These are phyloP conservation scores for Aureobasidium sp. DNA, from an alignment of 2,329 filamentous ascomycete species.

Conservation along the genomic window DNA sequence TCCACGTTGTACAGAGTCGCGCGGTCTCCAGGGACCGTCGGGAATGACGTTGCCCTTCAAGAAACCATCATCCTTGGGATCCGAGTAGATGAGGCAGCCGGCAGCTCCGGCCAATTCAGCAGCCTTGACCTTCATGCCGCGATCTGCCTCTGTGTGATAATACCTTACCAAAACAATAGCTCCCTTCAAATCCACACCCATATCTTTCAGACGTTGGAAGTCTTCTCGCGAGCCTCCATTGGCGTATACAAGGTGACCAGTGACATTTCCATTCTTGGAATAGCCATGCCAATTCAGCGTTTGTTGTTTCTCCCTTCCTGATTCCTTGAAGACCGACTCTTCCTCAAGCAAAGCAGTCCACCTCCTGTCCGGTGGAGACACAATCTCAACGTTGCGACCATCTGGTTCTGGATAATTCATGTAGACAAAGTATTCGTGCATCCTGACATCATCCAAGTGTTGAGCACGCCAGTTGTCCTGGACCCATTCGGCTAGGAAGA, in stretches of 20 bases:
- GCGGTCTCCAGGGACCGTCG: constrained; percentile 70
- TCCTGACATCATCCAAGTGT: constrained; percentile 64
- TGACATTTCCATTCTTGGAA: constrained; percentile 78
- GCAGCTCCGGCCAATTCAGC: constrained; percentile 79
- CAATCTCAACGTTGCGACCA: constrained; percentile 73
- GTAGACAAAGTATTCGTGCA: constrained; percentile 70
- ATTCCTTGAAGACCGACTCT: constrained; percentile 57
- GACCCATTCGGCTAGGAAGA: constrained; percentile 76
- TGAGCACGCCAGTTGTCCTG: constrained; percentile 66
- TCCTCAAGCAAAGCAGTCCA: constrained; percentile 87
- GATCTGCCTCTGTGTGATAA: constrained; percentile 65
- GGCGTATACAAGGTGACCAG: constrained; percentile 79
- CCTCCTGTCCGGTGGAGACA: constrained; percentile 56
- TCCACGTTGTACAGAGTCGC: constrained; percentile 75
- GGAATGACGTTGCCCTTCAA: constrained; percentile 65
- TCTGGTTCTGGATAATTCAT: constrained; percentile 78
- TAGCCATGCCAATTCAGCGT: constrained; percentile 81
- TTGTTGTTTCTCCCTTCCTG: constrained; percentile 50
- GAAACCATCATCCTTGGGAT: constrained; percentile 80
- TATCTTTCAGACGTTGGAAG: constrained; percentile 64
- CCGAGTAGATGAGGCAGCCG: constrained; percentile 88
- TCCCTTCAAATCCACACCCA: constrained; percentile 65
- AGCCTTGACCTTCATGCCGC: constrained; percentile 77
- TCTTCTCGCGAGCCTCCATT: constrained; percentile 86
- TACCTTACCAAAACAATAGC: constrained; percentile 80